Evolutionary conservation across 306 rosid genomes (phyloP), one percentile per base, ranked within the genome.

Genomic region (Comarum palustre): DNA sequence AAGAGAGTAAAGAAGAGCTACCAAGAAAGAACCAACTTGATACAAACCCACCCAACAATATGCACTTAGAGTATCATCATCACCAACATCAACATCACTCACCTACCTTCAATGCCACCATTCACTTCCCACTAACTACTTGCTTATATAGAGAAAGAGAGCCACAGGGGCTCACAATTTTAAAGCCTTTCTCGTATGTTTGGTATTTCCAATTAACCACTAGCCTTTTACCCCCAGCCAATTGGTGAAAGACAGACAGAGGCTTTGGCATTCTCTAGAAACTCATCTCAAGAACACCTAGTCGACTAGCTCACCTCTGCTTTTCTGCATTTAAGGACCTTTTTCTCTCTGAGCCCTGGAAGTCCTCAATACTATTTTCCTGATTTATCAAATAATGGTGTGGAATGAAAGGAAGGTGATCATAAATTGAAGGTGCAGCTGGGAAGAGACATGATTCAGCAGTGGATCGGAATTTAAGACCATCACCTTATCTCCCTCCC

Each of bases 161-260:
- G 59, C 60, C 55, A 51, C 12, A 20, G 63, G 5, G 8, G 41
- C 17, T 68, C 46, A 59, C 39, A 42, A 42, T 10, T 2, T 52
- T 29, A 20, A 31, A 48, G 46, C 20, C 24, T 43, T 63, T 51
- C 1, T 71, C 0, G 4, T 62, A n/a, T 70, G 22, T 41, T 66
- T 16, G n/a, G 19, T 31, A 14, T 2, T 14, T 45, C 43, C 22
- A 8, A 16, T 75, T 16, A 47, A 47, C 8, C n/a, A n/a, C 10
- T 8, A 8, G 2, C 42, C 51, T 47, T 47, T 47, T 46, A 46
- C 24, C 19, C 9, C 25, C 54, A 50, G 57, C 66, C 41, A 60
- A 85, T 86, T 88, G 89, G 88, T 80, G 74, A 78, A 82, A 75
- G 71, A 1, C 59, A 17, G 82, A 84, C 59, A 17, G 82, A 84